These are phyloP conservation scores for Bacterosira constricta DNA, from an alignment of 108 stramenopile genomes.

Conservation along the genomic window DNA sequence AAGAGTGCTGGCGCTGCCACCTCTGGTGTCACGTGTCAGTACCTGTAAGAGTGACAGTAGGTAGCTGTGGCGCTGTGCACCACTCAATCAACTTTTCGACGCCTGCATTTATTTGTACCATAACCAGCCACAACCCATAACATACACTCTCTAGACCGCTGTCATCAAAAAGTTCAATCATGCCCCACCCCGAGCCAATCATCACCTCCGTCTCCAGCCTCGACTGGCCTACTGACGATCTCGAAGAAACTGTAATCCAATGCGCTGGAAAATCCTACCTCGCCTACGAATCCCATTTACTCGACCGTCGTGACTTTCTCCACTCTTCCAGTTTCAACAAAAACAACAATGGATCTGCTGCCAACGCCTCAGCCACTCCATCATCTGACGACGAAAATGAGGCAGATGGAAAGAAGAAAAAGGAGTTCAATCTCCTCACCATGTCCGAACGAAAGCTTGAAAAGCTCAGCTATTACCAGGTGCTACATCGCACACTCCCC, in stretches of 20 bases:
- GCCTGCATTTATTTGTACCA: no score
- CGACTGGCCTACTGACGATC: slow-evolving; percentile 33
- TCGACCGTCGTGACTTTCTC: slow-evolving; percentile 34
- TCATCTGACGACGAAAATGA: not conserved
- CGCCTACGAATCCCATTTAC: slow-evolving; percentile 42
- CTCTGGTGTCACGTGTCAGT: no score
- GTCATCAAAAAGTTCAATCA: no score
- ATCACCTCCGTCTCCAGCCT: slow-evolving; percentile 42
- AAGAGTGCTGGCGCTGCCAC: no score
- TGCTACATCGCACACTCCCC: slow-evolving; percentile 59
- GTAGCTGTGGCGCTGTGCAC: no score
- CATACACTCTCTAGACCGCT: no score
- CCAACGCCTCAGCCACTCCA: not conserved
- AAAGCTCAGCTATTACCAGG: slow-evolving; percentile 71
- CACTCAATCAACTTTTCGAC: no score
- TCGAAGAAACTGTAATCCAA: slow-evolving; percentile 14
- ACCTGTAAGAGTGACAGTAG: no score
- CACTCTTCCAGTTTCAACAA: slow-evolving; percentile 34
- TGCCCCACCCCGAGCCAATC: slow-evolving; percentile 5
- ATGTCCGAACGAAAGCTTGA: slow-evolving; percentile 58
- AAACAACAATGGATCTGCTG: not conserved
- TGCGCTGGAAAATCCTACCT: slow-evolving; percentile 43
- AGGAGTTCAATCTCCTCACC: slow-evolving; percentile 57
- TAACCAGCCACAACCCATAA: no score
- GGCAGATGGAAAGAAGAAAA: slow-evolving; percentile 16